Percentiles rank a stretch among this genome's conserved stretches.
These are phyloP conservation scores for Pterocarpus santalinus DNA, from an alignment of 306 rosid species.

Conservation along the genomic window DNA sequence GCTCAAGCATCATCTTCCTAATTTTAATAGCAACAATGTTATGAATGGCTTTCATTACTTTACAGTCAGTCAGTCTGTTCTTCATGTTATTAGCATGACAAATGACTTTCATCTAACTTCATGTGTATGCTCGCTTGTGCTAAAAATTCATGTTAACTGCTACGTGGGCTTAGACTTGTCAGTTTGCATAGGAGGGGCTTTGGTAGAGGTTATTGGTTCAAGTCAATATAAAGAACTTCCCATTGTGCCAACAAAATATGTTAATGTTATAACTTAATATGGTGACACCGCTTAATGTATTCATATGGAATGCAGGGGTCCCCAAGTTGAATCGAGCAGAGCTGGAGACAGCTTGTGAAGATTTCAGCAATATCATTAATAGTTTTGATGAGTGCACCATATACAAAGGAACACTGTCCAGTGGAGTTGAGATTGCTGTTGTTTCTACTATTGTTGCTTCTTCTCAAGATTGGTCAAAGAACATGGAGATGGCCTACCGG, in stretches of 20 bases:
- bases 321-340: slow-evolving; percentile 88
- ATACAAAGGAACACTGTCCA: slow-evolving; percentile 97
- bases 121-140: too few species aligned
- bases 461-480: slow-evolving; percentile 82
- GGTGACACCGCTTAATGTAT: not conserved
- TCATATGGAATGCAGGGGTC: slow-evolving; percentile 71
- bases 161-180: too few species aligned
- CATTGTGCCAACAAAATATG: not conserved
- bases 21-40: too few species aligned
- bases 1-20: too few species aligned
- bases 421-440: slow-evolving; percentile 97
- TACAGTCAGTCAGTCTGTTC: too few species aligned
- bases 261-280: not conserved
- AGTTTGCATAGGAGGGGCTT: too few species aligned
- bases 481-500: slow-evolving; percentile 65
- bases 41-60: too few species aligned
- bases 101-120: too few species aligned
- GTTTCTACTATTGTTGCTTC: slow-evolving; percentile 68
- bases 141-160: too few species aligned
- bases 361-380: slow-evolving; percentile 91
- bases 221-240: not conserved
- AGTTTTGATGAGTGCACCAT: slow-evolving; percentile 63
- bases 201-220: not conserved
- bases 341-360: slow-evolving; percentile 95
- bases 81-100: too few species aligned